Percentiles rank a stretch among this genome's conserved stretches.
phyloP scores from a whole-genome alignment of 352 stramenopile species.

The Globisporangium spiculum region DNA sequence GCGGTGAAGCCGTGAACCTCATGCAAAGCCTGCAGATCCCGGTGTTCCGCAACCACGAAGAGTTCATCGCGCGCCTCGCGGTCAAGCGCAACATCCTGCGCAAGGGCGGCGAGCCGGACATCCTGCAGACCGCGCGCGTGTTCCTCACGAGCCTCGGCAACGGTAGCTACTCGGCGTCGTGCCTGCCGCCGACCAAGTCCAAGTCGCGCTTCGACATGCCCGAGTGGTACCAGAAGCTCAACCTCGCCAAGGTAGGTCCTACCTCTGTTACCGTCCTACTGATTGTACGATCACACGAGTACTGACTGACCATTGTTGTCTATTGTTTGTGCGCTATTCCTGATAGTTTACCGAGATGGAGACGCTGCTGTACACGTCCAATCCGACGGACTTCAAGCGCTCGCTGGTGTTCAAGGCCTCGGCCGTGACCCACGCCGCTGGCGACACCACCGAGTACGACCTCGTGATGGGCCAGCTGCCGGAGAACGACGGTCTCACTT shows the following conservation, averaged over 20 bases:
- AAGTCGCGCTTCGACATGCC: constrained; percentile 83
- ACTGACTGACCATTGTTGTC: background rate
- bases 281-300: background rate
- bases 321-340: constrained; percentile 7
- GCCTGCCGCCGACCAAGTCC: constrained; percentile 69
- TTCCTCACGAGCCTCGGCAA: constrained; percentile 82
- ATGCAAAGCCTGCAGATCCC: constrained; percentile 97
- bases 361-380: constrained; percentile 55
- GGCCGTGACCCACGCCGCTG: constrained; percentile 43
- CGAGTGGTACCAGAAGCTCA: constrained; percentile 56
- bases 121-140: constrained; percentile 88
- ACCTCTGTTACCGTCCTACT: background rate
- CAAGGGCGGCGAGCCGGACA: constrained; percentile 96
- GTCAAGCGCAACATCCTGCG: constrained; percentile 91
- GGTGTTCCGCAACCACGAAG: constrained; percentile 89
- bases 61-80: constrained; percentile 97
- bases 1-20: constrained; percentile 90
- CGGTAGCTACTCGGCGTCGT: constrained; percentile 51
- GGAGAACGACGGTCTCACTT: constrained; percentile 75
- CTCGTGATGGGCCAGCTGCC: constrained; percentile 77
- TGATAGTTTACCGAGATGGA: constrained; percentile 50
- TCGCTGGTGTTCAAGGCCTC: constrained; percentile 56
- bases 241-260: constrained; percentile 47
- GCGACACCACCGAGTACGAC: constrained; percentile 81
- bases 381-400: constrained; percentile 51